phyloP scores from a whole-genome alignment of 345 rosid genomes.

The Laguncularia racemosa region DNA sequence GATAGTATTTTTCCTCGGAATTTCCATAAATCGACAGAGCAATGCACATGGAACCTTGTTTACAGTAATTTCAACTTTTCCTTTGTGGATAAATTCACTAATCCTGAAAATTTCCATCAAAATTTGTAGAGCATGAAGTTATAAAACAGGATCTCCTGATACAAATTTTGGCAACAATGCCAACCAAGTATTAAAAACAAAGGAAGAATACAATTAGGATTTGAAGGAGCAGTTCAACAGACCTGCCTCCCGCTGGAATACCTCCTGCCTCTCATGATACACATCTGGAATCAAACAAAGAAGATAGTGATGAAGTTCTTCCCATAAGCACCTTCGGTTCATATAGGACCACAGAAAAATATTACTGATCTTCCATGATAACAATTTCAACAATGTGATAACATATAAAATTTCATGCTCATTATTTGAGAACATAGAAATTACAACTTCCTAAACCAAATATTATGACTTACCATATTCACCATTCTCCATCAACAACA shows the following conservation, averaged over 20 bases:
- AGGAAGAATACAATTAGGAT: not conserved
- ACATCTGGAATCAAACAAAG: constrained; percentile 49
- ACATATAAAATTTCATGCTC: too few species aligned
- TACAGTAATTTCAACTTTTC: too few species aligned
- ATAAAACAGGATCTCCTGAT: too few species aligned
- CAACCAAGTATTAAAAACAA: not conserved
- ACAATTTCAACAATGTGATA: too few species aligned
- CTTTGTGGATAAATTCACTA: not conserved
- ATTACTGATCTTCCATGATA: too few species aligned
- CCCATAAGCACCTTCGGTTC: too few species aligned
- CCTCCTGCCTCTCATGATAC: constrained; percentile 74
- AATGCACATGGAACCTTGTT: too few species aligned
- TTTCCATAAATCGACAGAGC: too few species aligned
- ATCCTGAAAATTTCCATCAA: constrained; percentile 1
- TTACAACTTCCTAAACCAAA: constrained; percentile 2
- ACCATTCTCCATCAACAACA: constrained; percentile 73
- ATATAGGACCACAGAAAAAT: too few species aligned
- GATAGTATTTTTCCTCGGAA: too few species aligned
- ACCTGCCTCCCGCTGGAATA: constrained; percentile 90
- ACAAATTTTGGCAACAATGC: too few species aligned
- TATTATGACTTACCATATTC: constrained; percentile 63
- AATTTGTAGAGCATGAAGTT: not conserved
- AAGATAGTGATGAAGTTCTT: constrained; percentile 3
- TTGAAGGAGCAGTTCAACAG: constrained; percentile 8
- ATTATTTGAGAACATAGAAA: not conserved